phyloP scores from a whole-genome alignment of 306 rosid species.

The Herpetospermum pedunculosum region DNA sequence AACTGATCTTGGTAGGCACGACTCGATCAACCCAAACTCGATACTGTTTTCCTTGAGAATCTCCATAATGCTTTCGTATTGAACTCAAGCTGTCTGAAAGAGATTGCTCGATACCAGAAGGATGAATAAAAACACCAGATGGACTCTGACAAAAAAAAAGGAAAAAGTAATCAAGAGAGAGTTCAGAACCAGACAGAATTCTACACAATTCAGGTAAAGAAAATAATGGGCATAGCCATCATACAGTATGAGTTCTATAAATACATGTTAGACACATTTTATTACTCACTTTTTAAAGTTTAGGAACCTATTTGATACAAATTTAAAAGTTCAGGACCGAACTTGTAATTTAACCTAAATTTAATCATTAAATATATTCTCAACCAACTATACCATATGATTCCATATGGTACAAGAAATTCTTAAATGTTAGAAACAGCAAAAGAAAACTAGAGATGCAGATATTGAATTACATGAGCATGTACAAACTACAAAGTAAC shows the following conservation, averaged over 20 bases:
- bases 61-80: constrained; percentile 43
- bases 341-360: too few relatives aligned
- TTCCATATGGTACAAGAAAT: background rate
- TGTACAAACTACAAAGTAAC: background rate
- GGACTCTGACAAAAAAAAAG: constrained; percentile 32
- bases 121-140: constrained; percentile 44
- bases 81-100: constrained; percentile 22
- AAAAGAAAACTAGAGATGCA: background rate
- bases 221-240: background rate
- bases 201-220: background rate
- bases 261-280: too few relatives aligned
- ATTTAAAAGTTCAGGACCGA: too few relatives aligned
- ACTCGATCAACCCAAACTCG: constrained; percentile 64
- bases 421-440: background rate
- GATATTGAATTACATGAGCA: background rate
- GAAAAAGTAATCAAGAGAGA: constrained; percentile 8
- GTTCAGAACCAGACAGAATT: background rate
- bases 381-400: background rate
- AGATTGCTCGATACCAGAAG: constrained; percentile 46
- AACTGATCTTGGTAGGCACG: constrained; percentile 32
- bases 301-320: too few relatives aligned
- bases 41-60: constrained; percentile 55
- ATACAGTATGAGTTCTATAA: background rate
- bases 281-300: too few relatives aligned
- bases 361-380: background rate